phyloP scores from a whole-genome alignment of 1,139 yeast genomes.

The Yamadazyma blattariae region DNA sequence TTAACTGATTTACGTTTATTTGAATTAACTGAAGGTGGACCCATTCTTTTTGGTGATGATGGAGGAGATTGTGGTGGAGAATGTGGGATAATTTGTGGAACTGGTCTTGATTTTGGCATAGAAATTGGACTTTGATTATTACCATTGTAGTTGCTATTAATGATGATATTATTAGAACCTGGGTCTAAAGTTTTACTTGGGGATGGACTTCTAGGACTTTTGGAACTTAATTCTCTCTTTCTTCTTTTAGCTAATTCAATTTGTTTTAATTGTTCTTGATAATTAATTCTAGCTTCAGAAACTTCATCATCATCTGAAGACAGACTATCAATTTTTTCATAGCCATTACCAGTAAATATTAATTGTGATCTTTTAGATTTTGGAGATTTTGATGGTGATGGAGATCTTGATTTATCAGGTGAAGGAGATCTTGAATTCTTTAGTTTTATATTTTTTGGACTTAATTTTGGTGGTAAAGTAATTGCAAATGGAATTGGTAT shows the following conservation, averaged over 20 bases:
- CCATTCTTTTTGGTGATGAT: slow-evolving; percentile 15
- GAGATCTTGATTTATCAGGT: slow-evolving; percentile 11
- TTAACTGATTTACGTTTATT: slow-evolving; percentile 21
- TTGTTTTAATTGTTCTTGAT: slow-evolving; percentile 1
- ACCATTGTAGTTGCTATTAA: no score
- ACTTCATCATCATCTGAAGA: slow-evolving; percentile 22
- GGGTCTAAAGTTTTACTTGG: not conserved
- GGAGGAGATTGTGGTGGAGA: slow-evolving; percentile 17
- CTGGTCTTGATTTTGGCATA: no score
- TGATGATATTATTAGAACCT: no score
- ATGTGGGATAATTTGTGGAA: not conserved
- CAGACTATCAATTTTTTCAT: slow-evolving; percentile 33
- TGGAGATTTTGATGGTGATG: slow-evolving; percentile 10
- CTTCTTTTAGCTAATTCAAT: slow-evolving; percentile 3
- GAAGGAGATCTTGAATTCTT: slow-evolving; percentile 12
- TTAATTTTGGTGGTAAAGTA: slow-evolving; percentile 42
- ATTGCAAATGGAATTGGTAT: slow-evolving; percentile 47
- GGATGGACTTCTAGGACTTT: not conserved
- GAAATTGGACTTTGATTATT: no score
- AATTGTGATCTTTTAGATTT: slow-evolving; percentile 21
- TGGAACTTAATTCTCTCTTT: slow-evolving; percentile 1
- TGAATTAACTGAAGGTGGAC: slow-evolving; percentile 21
- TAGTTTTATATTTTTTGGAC: slow-evolving; percentile 22
- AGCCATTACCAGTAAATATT: slow-evolving; percentile 36
- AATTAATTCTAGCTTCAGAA: not conserved